phyloP scores from a whole-genome alignment of 2,329 filamentous ascomycete genomes.

The Emergomyces pasteurianus region DNA sequence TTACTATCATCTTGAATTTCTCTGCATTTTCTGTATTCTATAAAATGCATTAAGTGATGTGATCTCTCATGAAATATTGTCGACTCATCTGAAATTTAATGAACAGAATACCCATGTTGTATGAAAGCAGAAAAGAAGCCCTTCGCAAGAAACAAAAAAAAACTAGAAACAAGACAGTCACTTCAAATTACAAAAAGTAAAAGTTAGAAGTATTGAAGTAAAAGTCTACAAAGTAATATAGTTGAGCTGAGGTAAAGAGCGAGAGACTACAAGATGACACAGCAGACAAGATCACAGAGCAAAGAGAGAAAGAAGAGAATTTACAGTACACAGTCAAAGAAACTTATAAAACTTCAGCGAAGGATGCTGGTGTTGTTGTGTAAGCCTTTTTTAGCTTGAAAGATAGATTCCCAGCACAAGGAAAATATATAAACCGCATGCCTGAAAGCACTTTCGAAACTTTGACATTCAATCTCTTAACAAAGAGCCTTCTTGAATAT shows the following conservation, averaged over 20 bases:
- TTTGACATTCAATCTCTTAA: neutral
- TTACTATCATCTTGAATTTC: neutral
- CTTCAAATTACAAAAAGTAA: neutral
- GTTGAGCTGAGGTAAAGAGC: neutral
- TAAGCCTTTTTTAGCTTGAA: neutral
- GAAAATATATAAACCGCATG: no score
- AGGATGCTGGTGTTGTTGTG: neutral
- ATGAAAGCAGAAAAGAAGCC: neutral
- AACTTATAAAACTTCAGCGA: no score
- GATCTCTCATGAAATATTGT: neutral
- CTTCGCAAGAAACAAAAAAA: neutral
- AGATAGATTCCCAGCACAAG: no score
- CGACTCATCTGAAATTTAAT: conserved; percentile 3
- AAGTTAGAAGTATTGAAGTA: no score
- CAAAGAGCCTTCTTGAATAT: neutral
- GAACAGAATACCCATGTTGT: no score
- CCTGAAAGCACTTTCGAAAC: no score
- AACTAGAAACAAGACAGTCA: neutral
- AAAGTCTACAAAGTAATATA: neutral
- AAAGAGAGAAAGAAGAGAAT: no score
- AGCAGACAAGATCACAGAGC: no score
- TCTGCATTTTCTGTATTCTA: conserved; percentile 2
- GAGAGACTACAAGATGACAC: neutral
- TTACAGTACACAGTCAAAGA: no score
- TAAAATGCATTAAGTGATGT: conserved; percentile 2